Conservation (phyloP, 805 yeast species). For the Myxozyma udenii region DNA sequence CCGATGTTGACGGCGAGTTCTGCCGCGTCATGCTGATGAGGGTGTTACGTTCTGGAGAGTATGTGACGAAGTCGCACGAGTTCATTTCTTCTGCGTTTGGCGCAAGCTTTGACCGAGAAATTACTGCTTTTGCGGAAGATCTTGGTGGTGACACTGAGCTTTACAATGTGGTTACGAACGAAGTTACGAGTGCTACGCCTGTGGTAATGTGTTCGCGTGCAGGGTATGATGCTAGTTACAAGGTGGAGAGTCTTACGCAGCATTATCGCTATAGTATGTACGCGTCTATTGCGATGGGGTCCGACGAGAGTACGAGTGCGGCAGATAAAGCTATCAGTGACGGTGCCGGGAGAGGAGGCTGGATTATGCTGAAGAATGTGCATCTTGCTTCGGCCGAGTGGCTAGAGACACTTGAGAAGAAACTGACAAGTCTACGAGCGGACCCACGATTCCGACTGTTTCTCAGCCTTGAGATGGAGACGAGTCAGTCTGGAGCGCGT, state of each 20-base stretch:
- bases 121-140: slow-evolving; percentile 2
- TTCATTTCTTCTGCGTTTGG: slow-evolving; percentile 11
- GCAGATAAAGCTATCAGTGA: slow-evolving; percentile 55
- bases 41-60: slow-evolving; percentile 19
- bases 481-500: slow-evolving; percentile 34
- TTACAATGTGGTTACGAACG: slow-evolving; percentile 27
- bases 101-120: neutral
- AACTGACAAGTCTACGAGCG: slow-evolving; percentile 39
- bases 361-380: slow-evolving; percentile 79
- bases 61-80: slow-evolving; percentile 6
- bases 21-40: slow-evolving; percentile 19
- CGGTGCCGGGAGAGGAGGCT: slow-evolving; percentile 51
- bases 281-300: slow-evolving; percentile 63
- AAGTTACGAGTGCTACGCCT: slow-evolving; percentile 36
- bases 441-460: slow-evolving; percentile 52
- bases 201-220: slow-evolving; percentile 56
- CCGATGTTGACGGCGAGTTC: slow-evolving; percentile 18
- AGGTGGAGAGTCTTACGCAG: slow-evolving; percentile 48
- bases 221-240: slow-evolving; percentile 65
- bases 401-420: slow-evolving; percentile 54
- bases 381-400: slow-evolving; percentile 63
- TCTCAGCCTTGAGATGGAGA: slow-evolving; percentile 55
- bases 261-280: no score
- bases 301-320: slow-evolving; percentile 57
- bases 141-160: neutral